A percentile compares a stretch with the other conserved stretches of the same genome.
Conservation (phyloP, 495 filamentous ascomycete genomes). For the Xylaria nigripes region DNA sequence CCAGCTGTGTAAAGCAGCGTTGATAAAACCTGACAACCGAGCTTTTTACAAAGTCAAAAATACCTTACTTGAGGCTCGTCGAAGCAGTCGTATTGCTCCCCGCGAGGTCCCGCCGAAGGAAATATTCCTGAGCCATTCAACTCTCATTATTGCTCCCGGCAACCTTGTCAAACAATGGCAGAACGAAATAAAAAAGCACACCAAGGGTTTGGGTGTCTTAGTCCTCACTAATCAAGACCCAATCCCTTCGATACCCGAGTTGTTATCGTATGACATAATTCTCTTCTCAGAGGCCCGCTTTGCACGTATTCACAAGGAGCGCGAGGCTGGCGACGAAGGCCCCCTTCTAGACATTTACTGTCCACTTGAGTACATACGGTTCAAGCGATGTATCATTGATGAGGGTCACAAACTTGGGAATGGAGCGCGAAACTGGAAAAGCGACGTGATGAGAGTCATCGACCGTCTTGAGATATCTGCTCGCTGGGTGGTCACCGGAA, state of each 20-base stretch:
- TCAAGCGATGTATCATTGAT: conserved; percentile 81
- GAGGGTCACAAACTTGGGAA: conserved; percentile 79
- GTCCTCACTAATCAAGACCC: conserved; percentile 42
- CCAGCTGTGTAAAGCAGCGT: conserved; percentile 43
- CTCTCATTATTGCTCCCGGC: conserved; percentile 59
- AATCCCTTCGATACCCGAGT: conserved; percentile 49
- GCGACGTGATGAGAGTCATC: conserved; percentile 58
- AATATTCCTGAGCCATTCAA: conserved; percentile 58
- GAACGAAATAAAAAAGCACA: conserved; percentile 61
- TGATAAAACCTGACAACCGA: conserved; percentile 29
- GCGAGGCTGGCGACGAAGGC: conserved; percentile 9
- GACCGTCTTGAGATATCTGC: conserved; percentile 61
- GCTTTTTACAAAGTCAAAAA: conserved; percentile 32
- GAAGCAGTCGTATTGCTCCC: conserved; percentile 31
- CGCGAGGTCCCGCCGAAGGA: conserved; percentile 30
- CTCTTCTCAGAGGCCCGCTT: conserved; percentile 70
- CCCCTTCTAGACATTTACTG: conserved; percentile 9
- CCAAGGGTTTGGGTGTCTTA: conserved; percentile 55
- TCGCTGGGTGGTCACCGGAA: conserved; percentile 87
- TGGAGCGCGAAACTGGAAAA: conserved; percentile 44
- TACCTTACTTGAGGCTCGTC: conserved; percentile 28
- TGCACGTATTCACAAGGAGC: conserved; percentile 46
- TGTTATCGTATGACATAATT: conserved; percentile 68
- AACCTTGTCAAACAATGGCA: conserved; percentile 68
- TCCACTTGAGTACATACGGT: conserved; percentile 63